phyloP scores from a whole-genome alignment of 2,329 filamentous ascomycete genomes.

The Venturia effusa region DNA sequence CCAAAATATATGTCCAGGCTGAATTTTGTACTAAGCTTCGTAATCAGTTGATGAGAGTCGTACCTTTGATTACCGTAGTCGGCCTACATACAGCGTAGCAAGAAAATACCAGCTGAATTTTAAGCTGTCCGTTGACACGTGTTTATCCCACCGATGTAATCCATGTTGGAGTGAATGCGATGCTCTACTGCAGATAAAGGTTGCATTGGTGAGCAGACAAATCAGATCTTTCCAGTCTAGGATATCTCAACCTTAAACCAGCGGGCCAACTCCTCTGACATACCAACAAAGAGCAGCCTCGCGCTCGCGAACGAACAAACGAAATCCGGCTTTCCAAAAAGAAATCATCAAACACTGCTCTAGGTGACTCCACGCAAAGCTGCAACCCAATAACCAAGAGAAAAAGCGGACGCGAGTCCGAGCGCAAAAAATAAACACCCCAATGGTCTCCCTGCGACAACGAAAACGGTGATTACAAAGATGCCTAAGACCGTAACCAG shows the following conservation, averaged over 20 bases:
- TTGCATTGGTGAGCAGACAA: not conserved
- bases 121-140: too few species aligned
- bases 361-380: not conserved
- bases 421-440: not conserved
- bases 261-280: not conserved
- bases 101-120: too few species aligned
- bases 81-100: too few species aligned
- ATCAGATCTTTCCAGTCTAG: not conserved
- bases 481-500: not conserved
- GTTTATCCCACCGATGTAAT: too few species aligned
- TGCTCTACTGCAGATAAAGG: too few species aligned
- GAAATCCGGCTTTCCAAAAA: not conserved
- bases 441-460: not conserved
- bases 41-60: too few species aligned
- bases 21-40: too few species aligned
- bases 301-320: not conserved
- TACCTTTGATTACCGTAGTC: too few species aligned
- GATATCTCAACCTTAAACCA: not conserved
- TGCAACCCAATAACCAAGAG: not conserved
- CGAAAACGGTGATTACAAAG: not conserved
- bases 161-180: too few species aligned
- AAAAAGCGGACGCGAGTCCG: not conserved
- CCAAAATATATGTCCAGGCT: too few species aligned
- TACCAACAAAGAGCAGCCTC: not conserved
- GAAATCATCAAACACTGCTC: not conserved